phyloP scores from a whole-genome alignment of 257 asterid species.

The Knoxia roxburghii region DNA sequence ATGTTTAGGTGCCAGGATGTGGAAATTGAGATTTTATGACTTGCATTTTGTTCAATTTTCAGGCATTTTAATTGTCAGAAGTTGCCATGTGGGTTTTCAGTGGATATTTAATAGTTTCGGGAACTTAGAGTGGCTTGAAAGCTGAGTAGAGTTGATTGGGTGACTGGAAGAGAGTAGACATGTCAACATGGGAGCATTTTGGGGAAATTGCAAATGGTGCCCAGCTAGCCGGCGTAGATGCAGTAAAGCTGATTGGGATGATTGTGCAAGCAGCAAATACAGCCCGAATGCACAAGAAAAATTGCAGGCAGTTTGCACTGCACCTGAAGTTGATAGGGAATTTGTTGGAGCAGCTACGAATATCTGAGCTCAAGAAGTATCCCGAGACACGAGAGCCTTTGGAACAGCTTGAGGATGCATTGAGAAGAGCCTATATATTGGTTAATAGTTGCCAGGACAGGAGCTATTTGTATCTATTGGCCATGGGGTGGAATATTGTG shows the following conservation, averaged over 20 bases:
- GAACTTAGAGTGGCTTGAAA: constrained; percentile 14
- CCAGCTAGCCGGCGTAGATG: constrained; percentile 77
- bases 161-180: constrained; percentile 15
- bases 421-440: constrained; percentile 75
- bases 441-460: constrained; percentile 83
- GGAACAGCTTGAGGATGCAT: constrained; percentile 84
- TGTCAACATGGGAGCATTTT: constrained; percentile 66
- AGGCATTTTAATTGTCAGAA: constrained; percentile 5
- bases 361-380: constrained; percentile 71
- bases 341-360: constrained; percentile 66
- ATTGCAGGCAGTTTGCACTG: constrained; percentile 67
- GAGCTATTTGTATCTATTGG: constrained; percentile 75
- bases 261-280: constrained; percentile 76
- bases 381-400: constrained; percentile 86
- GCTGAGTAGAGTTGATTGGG: constrained; percentile 10
- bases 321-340: constrained; percentile 83
- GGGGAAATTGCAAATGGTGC: constrained; percentile 79
- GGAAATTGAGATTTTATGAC: background rate
- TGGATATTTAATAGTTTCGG: constrained; percentile 11
- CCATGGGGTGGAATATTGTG: constrained; percentile 98
- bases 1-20: background rate
- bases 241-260: constrained; percentile 65
- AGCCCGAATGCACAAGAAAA: constrained; percentile 88
- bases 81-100: background rate
- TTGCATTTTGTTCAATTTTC: background rate